Base-by-base conservation (phyloP, 257 asterid genomes). In the Paraleonurus japonicus region DNA sequence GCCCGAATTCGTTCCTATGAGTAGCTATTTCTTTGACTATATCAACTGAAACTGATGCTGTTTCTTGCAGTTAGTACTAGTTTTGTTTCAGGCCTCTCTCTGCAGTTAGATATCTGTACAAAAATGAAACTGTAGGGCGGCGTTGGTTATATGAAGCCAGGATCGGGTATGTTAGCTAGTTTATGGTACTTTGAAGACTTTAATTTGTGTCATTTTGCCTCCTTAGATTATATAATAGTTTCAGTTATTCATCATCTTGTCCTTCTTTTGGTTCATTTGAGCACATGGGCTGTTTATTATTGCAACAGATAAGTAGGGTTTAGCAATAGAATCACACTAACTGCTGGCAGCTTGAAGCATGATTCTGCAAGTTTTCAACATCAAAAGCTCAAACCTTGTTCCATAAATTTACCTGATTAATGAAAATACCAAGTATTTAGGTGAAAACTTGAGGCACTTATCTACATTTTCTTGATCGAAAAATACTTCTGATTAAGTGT, bases 1-100 rank as follows among this genome's bases (percentile, higher is more conserved):
- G 33, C 85, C 85, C 7, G 90, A 83, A 70, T 81, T 80, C 47
- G 83, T 84, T 58, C 88, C 94, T 0, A 83, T 77, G 87, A 82
- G 81, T 74, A 78, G 84, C 71, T 82, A 78, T 77, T 76, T 80
- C 61, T 83, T 83, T 28, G 90, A 85, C 76, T 61, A 71, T 30
- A 78, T 82, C 20, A 65, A 77, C 80, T 86, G 79, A 85, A 81
- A 75, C 67, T 59, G 73, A 58, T 43, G 64, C n/a, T 55, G 66
- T 53, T 47, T 47, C 54, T 47, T 47, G 54, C 54, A 69, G 82
- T 67, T 79, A 67, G 76, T 69, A 37, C 35, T 57, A 19, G 4
- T 61, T 13, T 72, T 39, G 51, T 61, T 66, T 50, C 10, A 15
- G 75, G 63, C 35, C 19, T 28, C 9, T 28, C 11, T 60, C 48